A percentile compares a stretch with the other conserved stretches of the same genome.
Evolutionary conservation across 2,329 filamentous ascomycete genomes (phyloP).

Genomic region (Grosmannia serpens): DNA sequence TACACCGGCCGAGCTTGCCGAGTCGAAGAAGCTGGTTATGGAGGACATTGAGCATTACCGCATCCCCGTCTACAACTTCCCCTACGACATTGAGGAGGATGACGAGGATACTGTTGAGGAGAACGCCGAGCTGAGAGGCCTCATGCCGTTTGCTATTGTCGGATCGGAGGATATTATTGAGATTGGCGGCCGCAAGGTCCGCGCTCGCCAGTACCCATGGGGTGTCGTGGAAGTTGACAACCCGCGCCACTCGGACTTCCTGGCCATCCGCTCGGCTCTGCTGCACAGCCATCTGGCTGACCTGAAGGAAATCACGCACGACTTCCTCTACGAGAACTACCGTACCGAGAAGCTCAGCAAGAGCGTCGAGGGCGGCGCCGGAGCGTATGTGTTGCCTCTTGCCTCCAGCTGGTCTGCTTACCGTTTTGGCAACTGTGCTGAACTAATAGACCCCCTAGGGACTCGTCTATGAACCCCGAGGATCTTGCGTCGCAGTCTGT

Average conservation of each 20-base stretch:
- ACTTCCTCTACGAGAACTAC: conserved; percentile 99
- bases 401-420: conserved; percentile 28
- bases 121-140: conserved; percentile 89
- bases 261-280: conserved; percentile 91
- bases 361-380: conserved; percentile 85
- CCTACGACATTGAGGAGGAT: conserved; percentile 98
- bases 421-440: neutral
- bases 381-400: conserved; percentile 55
- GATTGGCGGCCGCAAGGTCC: conserved; percentile 82
- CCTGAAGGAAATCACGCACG: conserved; percentile 98
- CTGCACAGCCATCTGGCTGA: conserved; percentile 97
- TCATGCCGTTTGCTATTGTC: conserved; percentile 99
- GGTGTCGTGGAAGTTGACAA: conserved; percentile 98
- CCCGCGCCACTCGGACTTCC: conserved; percentile 95
- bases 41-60: conserved; percentile 99
- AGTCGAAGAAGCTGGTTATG: conserved; percentile 99
- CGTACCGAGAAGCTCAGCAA: conserved; percentile 99
- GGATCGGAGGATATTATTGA: conserved; percentile 93
- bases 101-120: conserved; percentile 99
- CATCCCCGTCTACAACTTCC: conserved; percentile 99
- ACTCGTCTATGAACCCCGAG: conserved; percentile 94
- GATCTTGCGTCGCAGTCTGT: conserved; percentile 95
- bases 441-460: conserved; percentile 29
- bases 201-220: conserved; percentile 97
- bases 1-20: conserved; percentile 88